Conservation (phyloP, 805 yeast genomes). For the Candida sakaeoensis region DNA sequence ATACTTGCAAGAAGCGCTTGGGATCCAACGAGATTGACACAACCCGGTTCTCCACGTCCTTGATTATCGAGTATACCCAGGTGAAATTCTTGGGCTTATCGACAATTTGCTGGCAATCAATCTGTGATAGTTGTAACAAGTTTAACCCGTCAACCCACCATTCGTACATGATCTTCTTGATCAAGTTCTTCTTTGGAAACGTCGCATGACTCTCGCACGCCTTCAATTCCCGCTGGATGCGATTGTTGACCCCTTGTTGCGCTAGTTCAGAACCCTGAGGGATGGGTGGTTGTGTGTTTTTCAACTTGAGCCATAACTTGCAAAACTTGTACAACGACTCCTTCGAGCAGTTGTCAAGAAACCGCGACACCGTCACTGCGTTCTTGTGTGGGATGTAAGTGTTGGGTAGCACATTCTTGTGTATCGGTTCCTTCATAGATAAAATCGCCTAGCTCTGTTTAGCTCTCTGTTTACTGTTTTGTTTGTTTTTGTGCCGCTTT, state of each 20-base stretch:
- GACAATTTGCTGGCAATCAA: slow-evolving; percentile 63
- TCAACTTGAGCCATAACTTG: slow-evolving; percentile 33
- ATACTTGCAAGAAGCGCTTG: slow-evolving; percentile 43
- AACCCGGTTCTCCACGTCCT: slow-evolving; percentile 28
- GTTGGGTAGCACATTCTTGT: slow-evolving; percentile 33
- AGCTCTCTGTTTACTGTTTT: background rate
- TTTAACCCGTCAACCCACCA: slow-evolving; percentile 59
- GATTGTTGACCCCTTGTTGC: slow-evolving; percentile 21
- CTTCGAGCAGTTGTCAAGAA: slow-evolving; percentile 29
- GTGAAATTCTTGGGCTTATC: slow-evolving; percentile 48
- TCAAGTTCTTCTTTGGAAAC: slow-evolving; percentile 26
- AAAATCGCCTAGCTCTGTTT: no score
- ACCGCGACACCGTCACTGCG: slow-evolving; percentile 15
- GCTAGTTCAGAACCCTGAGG: slow-evolving; percentile 10
- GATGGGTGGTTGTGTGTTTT: slow-evolving; percentile 24
- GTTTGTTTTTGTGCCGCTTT: background rate
- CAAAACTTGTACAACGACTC: slow-evolving; percentile 29
- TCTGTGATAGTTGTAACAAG: slow-evolving; percentile 62
- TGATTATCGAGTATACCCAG: slow-evolving; percentile 49
- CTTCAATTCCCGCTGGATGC: slow-evolving; percentile 16
- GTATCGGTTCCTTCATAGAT: slow-evolving; percentile 4
- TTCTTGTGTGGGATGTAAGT: slow-evolving; percentile 34
- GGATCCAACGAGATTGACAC: slow-evolving; percentile 45
- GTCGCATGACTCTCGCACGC: slow-evolving; percentile 9
- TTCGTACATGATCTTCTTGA: slow-evolving; percentile 46